Evolutionary conservation across 768 basidiomycete species (phyloP).

Genomic region (Pulveroboletus sp.): DNA sequence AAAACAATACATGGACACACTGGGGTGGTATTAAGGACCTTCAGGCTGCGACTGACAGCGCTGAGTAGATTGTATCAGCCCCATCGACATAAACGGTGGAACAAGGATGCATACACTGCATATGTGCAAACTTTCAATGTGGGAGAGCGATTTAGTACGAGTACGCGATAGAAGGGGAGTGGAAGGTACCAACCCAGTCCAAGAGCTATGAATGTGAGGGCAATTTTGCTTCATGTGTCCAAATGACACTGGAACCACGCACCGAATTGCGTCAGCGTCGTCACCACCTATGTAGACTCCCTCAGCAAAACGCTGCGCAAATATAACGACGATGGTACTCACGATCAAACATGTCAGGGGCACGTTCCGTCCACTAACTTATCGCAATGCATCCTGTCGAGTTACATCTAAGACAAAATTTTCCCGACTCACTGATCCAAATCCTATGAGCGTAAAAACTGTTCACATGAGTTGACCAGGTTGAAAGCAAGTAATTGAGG

Average conservation of each 20-base stretch:
- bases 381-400: not conserved
- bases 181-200: conserved; percentile 5
- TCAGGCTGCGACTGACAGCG: not conserved
- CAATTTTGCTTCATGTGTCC: not conserved
- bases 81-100: too few relatives aligned
- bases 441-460: conserved; percentile 13
- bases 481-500: not conserved
- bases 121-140: not conserved
- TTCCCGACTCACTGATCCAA: conserved; percentile 9
- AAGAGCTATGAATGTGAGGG: not conserved
- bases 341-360: conserved; percentile 6
- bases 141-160: not conserved
- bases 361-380: conserved; percentile 8
- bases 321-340: not conserved
- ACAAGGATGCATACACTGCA: not conserved
- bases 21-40: not conserved
- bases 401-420: not conserved
- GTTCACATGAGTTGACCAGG: not conserved
- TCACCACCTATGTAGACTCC: not conserved
- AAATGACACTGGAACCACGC: not conserved
- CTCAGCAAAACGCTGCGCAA: not conserved
- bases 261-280: conserved; percentile 5
- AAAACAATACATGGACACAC: not conserved
- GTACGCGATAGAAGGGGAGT: not conserved
- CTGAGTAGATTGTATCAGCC: conserved; percentile 1